Evolutionary conservation across 2,329 filamentous ascomycete species (phyloP).

Genomic region (Scytalidium sp.): DNA sequence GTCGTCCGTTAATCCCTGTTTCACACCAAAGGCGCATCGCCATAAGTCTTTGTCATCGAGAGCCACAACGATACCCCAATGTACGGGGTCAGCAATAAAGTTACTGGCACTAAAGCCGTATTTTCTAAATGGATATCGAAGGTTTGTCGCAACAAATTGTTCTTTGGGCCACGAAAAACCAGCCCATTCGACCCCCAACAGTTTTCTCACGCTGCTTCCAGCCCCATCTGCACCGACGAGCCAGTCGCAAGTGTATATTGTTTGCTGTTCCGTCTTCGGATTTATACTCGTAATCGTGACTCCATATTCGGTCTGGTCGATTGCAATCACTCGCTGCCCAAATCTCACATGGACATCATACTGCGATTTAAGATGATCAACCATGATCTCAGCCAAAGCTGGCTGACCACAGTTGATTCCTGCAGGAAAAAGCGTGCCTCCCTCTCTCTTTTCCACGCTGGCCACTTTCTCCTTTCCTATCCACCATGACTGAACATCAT

Average conservation of each 20-base stretch:
- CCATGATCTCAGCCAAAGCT: background rate
- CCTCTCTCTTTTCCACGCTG: background rate
- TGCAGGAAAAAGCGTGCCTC: background rate
- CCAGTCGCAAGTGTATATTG: background rate
- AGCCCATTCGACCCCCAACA: background rate
- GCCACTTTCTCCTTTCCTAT: background rate
- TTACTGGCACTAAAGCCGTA: background rate
- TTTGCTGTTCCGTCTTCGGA: background rate
- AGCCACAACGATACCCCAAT: background rate
- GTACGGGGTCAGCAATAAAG: background rate
- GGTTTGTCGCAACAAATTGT: background rate
- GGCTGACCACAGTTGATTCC: background rate
- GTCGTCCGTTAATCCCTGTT: background rate
- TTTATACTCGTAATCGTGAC: background rate
- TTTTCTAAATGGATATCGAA: background rate
- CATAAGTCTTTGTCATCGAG: background rate
- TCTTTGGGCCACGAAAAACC: background rate
- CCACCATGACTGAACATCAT: background rate
- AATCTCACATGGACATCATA: background rate
- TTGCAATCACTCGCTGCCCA: background rate
- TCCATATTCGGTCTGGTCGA: background rate
- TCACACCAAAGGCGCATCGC: background rate
- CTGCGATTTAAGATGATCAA: background rate
- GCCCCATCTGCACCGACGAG: background rate
- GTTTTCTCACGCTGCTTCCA: background rate